Conservation (phyloP, 2,329 filamentous ascomycete species). For the Blastomyces gilchristii region DNA sequence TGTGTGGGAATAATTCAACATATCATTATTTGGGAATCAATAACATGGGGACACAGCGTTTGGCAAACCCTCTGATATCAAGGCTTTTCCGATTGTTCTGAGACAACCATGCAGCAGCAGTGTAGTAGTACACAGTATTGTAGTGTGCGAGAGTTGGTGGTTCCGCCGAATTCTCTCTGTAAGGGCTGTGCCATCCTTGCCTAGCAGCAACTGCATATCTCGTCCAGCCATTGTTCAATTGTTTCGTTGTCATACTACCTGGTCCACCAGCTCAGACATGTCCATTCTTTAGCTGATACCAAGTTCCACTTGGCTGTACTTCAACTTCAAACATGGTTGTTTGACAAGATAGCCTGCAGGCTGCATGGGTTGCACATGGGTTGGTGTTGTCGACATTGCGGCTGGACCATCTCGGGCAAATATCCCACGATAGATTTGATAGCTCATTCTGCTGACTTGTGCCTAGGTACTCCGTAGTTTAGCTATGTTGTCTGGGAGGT, state of each 20-base stretch:
- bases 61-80: neutral
- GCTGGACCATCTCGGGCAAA: neutral
- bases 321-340: neutral
- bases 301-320: neutral
- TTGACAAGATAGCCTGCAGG: neutral
- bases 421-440: neutral
- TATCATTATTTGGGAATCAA: neutral
- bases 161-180: neutral
- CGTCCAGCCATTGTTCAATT: neutral
- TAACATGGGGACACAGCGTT: neutral
- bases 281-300: neutral
- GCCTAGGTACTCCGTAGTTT: too few relatives aligned
- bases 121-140: neutral
- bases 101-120: neutral
- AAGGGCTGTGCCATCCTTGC: slow-evolving; percentile 2
- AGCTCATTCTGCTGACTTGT: neutral
- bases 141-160: neutral
- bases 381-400: neutral
- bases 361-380: neutral
- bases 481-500: neutral
- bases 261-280: neutral
- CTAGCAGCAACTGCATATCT: neutral
- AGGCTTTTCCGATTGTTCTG: neutral
- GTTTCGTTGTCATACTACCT: neutral
- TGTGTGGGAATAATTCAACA: neutral